Evolutionary conservation across 148 eudicot genomes (phyloP), one percentile per base, ranked within the genome.

Genomic region (Fagopyrum homotropicum): DNA sequence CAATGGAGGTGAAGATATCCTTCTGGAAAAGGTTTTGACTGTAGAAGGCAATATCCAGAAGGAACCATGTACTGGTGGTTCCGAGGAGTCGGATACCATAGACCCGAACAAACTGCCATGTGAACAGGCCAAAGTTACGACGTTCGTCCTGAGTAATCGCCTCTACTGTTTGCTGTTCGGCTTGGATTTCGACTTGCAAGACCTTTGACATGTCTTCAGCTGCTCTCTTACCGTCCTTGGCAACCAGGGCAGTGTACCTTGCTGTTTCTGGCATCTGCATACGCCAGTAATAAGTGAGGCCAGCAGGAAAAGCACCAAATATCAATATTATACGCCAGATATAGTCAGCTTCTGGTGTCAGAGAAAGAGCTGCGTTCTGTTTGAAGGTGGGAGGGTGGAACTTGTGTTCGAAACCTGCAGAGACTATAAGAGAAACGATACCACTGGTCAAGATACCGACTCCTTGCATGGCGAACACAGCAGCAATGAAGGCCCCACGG

Each of bases 381-480:
- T 17, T n/a, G 66, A 60, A 60, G 16, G 66, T 60, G 22, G 66
- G 66, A 60, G 66, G 66, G 7, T 60, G 22, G 66, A n/a, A 60
- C 66, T 60, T 60, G 66, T 19, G 14, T 26, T 60, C 15, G 35
- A 60, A 60, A 9, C 66, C 66, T 17, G 66, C 22, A 26, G 66
- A 60, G 66, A 60, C 66, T 17, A 26, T 60, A 4, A 60, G 35
- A 60, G 66, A 17, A 60, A 60, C 11, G 35, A 60, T 26, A n/a
- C 66, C 66, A 60, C 66, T 60, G 66, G 66, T 60, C 35, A 60
- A 26, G 66, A 60, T 60, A n/a, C 66, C 66, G 14, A 60, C 66
- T n/a, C 66, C 66, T 60, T 60, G 66, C 66, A 60, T 60, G 7
- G 66, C 66, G 16, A 60, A 60, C 66, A 60, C 66, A n/a, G 66